Evolutionary conservation across 768 basidiomycete genomes (phyloP).

Genomic region (Lyophyllum atratum): DNA sequence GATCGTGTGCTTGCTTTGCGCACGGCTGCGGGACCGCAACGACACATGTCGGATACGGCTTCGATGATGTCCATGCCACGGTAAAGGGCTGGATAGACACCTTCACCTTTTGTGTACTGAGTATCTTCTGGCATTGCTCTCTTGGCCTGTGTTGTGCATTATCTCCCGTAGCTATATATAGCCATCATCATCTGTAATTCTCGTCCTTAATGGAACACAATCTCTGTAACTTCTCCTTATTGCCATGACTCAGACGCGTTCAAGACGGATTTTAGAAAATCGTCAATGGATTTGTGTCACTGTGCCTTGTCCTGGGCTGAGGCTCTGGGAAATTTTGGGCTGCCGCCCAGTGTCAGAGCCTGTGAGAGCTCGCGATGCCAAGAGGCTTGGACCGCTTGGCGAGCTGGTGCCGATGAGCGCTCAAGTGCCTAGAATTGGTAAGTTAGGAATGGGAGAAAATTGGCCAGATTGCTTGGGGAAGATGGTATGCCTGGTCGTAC

Average conservation of each 20-base stretch:
- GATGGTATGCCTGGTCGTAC: no score
- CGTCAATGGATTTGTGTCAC: no score
- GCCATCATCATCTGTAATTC: constrained; percentile 11
- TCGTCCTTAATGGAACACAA: constrained; percentile 8
- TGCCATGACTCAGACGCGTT: neutral
- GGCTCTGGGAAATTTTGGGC: no score
- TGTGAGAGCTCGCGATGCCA: neutral
- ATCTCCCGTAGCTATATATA: constrained; percentile 8
- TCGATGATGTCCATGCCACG: constrained; percentile 46
- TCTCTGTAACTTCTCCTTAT: neutral
- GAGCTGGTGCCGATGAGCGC: neutral
- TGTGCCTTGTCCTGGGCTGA: no score
- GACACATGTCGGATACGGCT: constrained; percentile 42
- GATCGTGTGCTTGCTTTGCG: constrained; percentile 79
- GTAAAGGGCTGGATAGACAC: constrained; percentile 20
- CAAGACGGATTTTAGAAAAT: neutral
- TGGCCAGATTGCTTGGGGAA: no score
- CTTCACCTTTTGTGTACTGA: constrained; percentile 1
- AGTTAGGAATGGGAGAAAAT: no score
- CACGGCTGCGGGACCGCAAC: constrained; percentile 42
- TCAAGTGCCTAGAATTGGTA: no score
- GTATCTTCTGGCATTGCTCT: constrained; percentile 14
- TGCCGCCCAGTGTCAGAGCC: no score
- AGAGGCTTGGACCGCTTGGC: neutral
- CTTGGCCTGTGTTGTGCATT: constrained; percentile 1